Evolutionary conservation across 2,329 filamentous ascomycete genomes (phyloP).

Genomic region (Lasiodiplodia theobromae): DNA sequence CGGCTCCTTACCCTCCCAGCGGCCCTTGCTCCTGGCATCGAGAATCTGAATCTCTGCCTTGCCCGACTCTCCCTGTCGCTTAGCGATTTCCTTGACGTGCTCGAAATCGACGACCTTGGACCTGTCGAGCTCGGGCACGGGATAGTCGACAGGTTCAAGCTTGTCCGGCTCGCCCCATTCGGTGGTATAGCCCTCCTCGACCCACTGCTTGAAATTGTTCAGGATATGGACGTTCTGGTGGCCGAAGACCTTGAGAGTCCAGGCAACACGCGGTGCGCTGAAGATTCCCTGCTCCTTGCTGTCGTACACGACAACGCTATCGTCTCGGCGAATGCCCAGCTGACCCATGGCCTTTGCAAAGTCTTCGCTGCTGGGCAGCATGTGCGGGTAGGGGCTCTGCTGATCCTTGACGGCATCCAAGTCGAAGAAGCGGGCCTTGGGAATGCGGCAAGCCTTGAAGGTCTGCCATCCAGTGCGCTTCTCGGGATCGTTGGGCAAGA

Average conservation of each 20-base stretch:
- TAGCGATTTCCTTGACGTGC: conserved; percentile 78
- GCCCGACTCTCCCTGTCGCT: conserved; percentile 81
- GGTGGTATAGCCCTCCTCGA: conserved; percentile 79
- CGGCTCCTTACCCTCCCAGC: conserved; percentile 82
- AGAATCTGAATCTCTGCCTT: conserved; percentile 84
- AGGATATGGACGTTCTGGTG: conserved; percentile 87
- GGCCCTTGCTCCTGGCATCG: conserved; percentile 80
- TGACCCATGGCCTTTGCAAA: conserved; percentile 90
- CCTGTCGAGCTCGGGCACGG: conserved; percentile 55
- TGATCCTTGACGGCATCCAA: conserved; percentile 90
- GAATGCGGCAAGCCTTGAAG: conserved; percentile 84
- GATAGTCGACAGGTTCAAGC: conserved; percentile 51
- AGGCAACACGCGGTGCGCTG: conserved; percentile 89
- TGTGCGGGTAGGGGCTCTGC: conserved; percentile 90
- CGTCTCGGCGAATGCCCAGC: conserved; percentile 84
- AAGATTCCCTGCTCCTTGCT: conserved; percentile 91
- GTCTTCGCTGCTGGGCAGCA: conserved; percentile 82
- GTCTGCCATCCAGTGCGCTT: conserved; percentile 79
- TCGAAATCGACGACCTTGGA: conserved; percentile 80
- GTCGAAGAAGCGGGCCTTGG: conserved; percentile 93
- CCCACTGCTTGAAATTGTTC: conserved; percentile 97
- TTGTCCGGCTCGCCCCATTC: conserved; percentile 75
- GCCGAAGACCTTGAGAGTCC: conserved; percentile 91
- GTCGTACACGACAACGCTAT: conserved; percentile 94
- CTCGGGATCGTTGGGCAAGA: conserved; percentile 84